A percentile compares a stretch with the other conserved stretches of the same genome.
Evolutionary conservation across 1,284 basidiomycete species (phyloP).

Genomic region (Cyathus olla): DNA sequence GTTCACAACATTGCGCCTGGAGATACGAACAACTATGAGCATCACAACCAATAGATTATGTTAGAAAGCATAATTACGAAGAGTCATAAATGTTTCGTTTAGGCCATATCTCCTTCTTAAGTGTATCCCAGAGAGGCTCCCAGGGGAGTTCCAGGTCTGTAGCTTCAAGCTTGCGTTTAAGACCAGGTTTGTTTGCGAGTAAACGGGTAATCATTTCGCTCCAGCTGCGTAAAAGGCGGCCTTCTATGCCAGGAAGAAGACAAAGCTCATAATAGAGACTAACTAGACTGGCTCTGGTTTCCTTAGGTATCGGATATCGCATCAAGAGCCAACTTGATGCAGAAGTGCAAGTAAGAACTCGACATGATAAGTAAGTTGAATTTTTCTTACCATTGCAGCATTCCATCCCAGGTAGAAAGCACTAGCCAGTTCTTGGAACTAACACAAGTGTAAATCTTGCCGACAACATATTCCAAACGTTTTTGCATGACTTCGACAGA

Average conservation of each 20-base stretch:
- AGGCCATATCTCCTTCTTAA: conserved; percentile 81
- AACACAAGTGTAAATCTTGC: conserved; percentile 79
- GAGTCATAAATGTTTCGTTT: conserved; percentile 69
- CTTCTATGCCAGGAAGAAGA: conserved; percentile 81
- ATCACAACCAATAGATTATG: neutral
- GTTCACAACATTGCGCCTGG: conserved; percentile 74
- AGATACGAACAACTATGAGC: conserved; percentile 13
- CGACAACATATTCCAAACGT: conserved; percentile 80
- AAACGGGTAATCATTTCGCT: conserved; percentile 80
- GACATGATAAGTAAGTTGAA: conserved; percentile 17
- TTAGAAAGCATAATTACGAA: conserved; percentile 50
- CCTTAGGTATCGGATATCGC: conserved; percentile 83
- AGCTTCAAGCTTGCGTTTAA: conserved; percentile 73
- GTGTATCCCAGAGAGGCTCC: conserved; percentile 77
- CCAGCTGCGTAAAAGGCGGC: conserved; percentile 76
- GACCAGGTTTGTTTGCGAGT: conserved; percentile 71
- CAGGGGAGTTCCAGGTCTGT: conserved; percentile 80
- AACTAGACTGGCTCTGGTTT: conserved; percentile 83
- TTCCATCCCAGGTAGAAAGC: conserved; percentile 76
- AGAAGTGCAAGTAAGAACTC: conserved; percentile 4
- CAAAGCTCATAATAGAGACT: conserved; percentile 86
- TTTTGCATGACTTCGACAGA: conserved; percentile 81
- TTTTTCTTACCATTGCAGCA: conserved; percentile 77
- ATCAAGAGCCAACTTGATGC: conserved; percentile 82
- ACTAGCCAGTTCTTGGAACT: conserved; percentile 83